phyloP scores from a whole-genome alignment of 495 filamentous ascomycete genomes.

The Baudoinia panamericana region DNA sequence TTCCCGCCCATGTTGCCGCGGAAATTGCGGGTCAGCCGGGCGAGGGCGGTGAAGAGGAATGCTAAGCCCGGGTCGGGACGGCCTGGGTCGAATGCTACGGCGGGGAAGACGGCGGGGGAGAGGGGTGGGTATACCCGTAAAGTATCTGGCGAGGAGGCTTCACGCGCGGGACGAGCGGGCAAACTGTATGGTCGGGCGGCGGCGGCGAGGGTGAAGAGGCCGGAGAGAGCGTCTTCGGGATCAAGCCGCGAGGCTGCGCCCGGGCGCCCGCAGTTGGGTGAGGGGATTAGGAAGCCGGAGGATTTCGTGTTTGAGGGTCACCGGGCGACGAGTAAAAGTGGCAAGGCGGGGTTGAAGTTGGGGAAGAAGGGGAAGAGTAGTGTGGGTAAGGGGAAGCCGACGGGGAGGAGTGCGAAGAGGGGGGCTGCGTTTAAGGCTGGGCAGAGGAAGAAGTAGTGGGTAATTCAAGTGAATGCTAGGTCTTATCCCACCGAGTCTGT shows the following conservation, averaged over 20 bases:
- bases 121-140: conserved; percentile 52
- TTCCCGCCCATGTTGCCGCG: conserved; percentile 87
- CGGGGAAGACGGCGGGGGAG: no score
- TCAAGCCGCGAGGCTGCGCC: not conserved
- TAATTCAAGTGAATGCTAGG: no score
- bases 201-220: conserved; percentile 46
- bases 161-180: conserved; percentile 61
- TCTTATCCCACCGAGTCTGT: no score
- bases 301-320: conserved; percentile 80
- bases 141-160: conserved; percentile 50
- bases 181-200: conserved; percentile 75
- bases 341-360: conserved; percentile 37
- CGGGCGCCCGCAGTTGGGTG: conserved; percentile 1
- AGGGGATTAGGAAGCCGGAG: conserved; percentile 43
- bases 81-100: conserved; percentile 29
- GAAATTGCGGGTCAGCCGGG: conserved; percentile 71
- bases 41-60: conserved; percentile 64
- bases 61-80: conserved; percentile 24
- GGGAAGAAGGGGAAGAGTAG: conserved; percentile 45
- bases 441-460: conserved; percentile 18
- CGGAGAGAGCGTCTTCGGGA: conserved; percentile 16
- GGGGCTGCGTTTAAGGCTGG: conserved; percentile 37
- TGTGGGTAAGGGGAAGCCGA: conserved; percentile 39
- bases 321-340: conserved; percentile 56
- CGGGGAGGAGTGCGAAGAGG: conserved; percentile 27